Percentiles rank a stretch among this genome's conserved stretches.
These are phyloP conservation scores for Medicago arabica DNA, from an alignment of 306 rosid species.

Conservation along the genomic window DNA sequence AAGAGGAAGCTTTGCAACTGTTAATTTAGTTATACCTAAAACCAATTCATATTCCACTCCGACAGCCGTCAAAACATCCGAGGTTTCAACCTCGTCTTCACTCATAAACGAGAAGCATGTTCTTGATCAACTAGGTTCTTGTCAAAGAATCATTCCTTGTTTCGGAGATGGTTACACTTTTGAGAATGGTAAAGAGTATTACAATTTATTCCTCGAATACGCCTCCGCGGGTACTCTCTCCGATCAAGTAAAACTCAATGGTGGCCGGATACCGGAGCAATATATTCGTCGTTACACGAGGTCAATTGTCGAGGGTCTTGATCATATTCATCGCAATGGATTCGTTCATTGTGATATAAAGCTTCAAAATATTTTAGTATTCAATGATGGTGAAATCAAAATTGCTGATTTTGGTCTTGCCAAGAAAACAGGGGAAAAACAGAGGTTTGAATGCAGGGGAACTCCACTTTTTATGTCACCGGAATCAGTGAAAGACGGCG, in stretches of 20 bases:
- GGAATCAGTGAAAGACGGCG: constrained; percentile 66
- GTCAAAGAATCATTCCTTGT: constrained; percentile 65
- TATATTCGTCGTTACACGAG: constrained; percentile 49
- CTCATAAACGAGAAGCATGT: constrained; percentile 73
- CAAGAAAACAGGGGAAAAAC: constrained; percentile 48
- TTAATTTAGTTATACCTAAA: constrained; percentile 53
- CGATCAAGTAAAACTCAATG: constrained; percentile 50
- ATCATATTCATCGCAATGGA: constrained; percentile 63
- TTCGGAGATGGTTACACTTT: constrained; percentile 56
- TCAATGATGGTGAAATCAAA: constrained; percentile 60
- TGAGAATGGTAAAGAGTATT: constrained; percentile 58
- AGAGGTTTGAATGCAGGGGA: constrained; percentile 60
- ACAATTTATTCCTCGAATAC: constrained; percentile 74
- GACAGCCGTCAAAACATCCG: constrained; percentile 73
- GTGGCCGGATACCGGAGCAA: constrained; percentile 66
- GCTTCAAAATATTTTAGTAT: constrained; percentile 77
- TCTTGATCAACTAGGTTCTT: constrained; percentile 54
- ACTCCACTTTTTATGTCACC: constrained; percentile 95
- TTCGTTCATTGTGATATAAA: constrained; percentile 93
- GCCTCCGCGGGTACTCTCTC: constrained; percentile 76
- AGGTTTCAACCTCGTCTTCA: constrained; percentile 40
- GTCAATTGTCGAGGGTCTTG: constrained; percentile 65
- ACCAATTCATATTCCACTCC: constrained; percentile 27
- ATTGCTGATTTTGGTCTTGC: constrained; percentile 91
- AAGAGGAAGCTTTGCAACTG: constrained; percentile 79